Conservation (phyloP, 106 monocot species). For the Allium cepa region DNA sequence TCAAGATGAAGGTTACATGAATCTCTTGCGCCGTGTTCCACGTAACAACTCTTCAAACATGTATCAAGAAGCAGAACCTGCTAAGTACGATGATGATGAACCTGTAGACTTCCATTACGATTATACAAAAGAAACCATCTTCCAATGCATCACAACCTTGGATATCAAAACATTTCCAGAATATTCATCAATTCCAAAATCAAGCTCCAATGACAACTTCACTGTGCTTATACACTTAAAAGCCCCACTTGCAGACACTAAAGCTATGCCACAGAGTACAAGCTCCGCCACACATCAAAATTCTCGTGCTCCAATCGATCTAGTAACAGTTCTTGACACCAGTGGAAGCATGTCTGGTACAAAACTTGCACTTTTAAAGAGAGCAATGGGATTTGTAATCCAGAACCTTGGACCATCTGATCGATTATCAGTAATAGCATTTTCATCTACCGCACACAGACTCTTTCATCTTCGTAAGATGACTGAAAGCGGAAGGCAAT, state of each 20-base stretch:
- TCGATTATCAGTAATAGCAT: constrained; percentile 74
- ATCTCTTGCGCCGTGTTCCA: constrained; percentile 41
- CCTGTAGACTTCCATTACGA: constrained; percentile 25
- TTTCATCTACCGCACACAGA: constrained; percentile 73
- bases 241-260: constrained; percentile 37
- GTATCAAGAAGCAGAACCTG: constrained; percentile 34
- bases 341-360: constrained; percentile 98
- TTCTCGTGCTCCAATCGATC: constrained; percentile 62
- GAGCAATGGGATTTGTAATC: constrained; percentile 90
- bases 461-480: constrained; percentile 70
- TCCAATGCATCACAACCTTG: constrained; percentile 13
- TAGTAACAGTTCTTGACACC: constrained; percentile 84
- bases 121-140: constrained; percentile 1
- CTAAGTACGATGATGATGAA: constrained; percentile 69
- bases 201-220: constrained; percentile 34
- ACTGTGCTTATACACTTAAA: constrained; percentile 67
- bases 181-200: constrained; percentile 41
- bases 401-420: constrained; percentile 77
- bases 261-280: background rate
- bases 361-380: constrained; percentile 76
- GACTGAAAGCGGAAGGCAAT: constrained; percentile 65
- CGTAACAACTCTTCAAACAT: constrained; percentile 26
- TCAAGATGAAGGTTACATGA: constrained; percentile 41
- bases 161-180: constrained; percentile 60
- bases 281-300: background rate